phyloP scores from a whole-genome alignment of 2,329 filamentous ascomycete species.

The Trichoderma pleuroti region DNA sequence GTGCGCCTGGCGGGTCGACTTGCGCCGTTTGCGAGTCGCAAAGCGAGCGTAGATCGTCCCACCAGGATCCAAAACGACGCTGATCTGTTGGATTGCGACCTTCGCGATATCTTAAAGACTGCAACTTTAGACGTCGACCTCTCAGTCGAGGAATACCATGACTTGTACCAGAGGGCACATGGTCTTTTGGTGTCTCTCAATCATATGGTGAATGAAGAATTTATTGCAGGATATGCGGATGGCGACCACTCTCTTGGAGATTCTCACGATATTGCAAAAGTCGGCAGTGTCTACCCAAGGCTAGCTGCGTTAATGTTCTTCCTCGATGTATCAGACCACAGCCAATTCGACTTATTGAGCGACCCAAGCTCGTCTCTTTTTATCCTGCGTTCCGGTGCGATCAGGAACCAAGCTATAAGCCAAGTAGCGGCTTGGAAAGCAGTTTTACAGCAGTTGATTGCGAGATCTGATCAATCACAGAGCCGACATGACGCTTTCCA shows the following conservation, averaged over 20 bases:
- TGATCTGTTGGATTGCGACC: constrained; percentile 11
- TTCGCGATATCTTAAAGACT: not conserved
- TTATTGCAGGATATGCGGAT: not conserved
- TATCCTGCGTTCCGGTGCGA: not conserved
- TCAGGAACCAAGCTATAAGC: not conserved
- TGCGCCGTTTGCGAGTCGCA: not conserved
- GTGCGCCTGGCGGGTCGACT: constrained; percentile 8
- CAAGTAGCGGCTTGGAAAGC: not conserved
- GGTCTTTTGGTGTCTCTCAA: not conserved
- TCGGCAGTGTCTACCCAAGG: not conserved
- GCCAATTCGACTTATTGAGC: not conserved
- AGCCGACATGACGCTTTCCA: not conserved
- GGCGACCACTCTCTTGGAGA: not conserved
- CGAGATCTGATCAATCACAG: not conserved
- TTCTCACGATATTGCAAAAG: not conserved
- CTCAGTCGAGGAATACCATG: not conserved
- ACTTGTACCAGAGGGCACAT: not conserved
- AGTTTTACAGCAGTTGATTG: not conserved
- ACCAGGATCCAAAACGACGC: not conserved
- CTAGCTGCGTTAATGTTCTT: not conserved
- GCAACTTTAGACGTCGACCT: not conserved
- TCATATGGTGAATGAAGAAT: not conserved
- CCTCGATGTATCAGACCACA: not conserved
- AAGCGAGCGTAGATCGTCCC: not conserved
- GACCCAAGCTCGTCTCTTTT: not conserved